Conservation (phyloP, 768 basidiomycete species). For the Suillus clintonianus region DNA sequence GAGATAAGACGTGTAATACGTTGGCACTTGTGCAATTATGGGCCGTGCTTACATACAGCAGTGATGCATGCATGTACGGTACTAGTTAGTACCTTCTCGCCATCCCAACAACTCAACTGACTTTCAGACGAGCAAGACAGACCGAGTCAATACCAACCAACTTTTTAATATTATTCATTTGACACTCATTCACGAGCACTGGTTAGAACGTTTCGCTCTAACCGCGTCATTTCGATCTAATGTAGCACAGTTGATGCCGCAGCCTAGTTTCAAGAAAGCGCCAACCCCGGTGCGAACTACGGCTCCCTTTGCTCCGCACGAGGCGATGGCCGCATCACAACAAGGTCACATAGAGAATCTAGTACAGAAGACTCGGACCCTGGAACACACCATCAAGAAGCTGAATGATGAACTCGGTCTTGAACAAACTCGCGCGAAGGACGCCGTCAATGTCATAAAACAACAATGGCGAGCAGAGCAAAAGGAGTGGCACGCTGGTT, state of each 20-base stretch:
- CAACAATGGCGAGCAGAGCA: constrained; percentile 55
- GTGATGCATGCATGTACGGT: too few relatives aligned
- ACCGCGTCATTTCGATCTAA: background rate
- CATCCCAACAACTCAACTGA: background rate
- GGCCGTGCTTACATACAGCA: too few relatives aligned
- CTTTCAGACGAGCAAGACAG: background rate
- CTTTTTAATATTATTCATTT: background rate
- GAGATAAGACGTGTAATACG: background rate
- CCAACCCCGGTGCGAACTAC: constrained; percentile 9
- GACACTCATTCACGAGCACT: background rate
- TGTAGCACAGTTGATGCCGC: constrained; percentile 1
- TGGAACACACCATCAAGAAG: constrained; percentile 61
- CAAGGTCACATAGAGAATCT: constrained; percentile 74
- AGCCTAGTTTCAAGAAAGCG: constrained; percentile 1
- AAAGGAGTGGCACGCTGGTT: constrained; percentile 60
- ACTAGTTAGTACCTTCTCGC: too few relatives aligned
- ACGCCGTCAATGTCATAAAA: constrained; percentile 21
- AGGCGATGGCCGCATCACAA: constrained; percentile 59
- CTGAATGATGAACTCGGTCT: constrained; percentile 49
- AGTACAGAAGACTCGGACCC: constrained; percentile 63
- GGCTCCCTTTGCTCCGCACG: constrained; percentile 31
- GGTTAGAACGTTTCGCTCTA: background rate
- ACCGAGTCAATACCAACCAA: background rate
- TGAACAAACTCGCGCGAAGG: constrained; percentile 45
- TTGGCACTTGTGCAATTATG: too few relatives aligned